phyloP scores from a whole-genome alignment of 164 flowering plant genomes.

The Malania oleifera region DNA sequence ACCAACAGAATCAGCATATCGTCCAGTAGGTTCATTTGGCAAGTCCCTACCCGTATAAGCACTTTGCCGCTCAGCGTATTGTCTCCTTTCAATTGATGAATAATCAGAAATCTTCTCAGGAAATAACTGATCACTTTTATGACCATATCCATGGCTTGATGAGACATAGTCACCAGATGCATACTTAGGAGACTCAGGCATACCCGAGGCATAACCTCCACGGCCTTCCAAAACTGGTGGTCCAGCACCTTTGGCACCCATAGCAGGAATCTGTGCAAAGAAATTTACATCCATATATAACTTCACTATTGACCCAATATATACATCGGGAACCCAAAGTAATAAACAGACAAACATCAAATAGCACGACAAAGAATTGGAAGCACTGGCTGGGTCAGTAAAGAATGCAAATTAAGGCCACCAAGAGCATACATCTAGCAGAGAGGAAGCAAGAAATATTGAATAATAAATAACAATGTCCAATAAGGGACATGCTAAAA shows the following conservation, averaged over 20 bases:
- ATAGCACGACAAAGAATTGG: not conserved
- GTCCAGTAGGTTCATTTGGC: constrained; percentile 54
- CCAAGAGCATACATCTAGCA: too few species aligned
- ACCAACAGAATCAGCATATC: constrained; percentile 63
- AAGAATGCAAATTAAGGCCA: too few species aligned
- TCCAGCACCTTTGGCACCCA: constrained; percentile 50
- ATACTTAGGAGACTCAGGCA: constrained; percentile 62
- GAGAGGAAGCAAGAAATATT: too few species aligned
- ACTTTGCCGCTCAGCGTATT: constrained; percentile 60
- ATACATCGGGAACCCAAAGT: not conserved
- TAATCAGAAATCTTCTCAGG: constrained; percentile 64
- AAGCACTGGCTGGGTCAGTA: too few species aligned
- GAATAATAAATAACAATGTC: too few species aligned
- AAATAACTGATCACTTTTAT: constrained; percentile 50
- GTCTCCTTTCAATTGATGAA: constrained; percentile 59
- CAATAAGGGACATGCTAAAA: too few species aligned
- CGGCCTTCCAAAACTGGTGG: constrained; percentile 65
- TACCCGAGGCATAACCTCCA: constrained; percentile 44
- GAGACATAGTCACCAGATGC: constrained; percentile 54
- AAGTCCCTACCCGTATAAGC: constrained; percentile 58
- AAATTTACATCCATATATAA: not conserved
- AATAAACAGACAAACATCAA: not conserved
- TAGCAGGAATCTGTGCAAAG: constrained; percentile 35
- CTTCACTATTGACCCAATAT: not conserved
- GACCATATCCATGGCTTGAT: constrained; percentile 64